Base-by-base conservation (phyloP, 2,329 filamentous ascomycete species). In the Fusarium bactridioides region DNA sequence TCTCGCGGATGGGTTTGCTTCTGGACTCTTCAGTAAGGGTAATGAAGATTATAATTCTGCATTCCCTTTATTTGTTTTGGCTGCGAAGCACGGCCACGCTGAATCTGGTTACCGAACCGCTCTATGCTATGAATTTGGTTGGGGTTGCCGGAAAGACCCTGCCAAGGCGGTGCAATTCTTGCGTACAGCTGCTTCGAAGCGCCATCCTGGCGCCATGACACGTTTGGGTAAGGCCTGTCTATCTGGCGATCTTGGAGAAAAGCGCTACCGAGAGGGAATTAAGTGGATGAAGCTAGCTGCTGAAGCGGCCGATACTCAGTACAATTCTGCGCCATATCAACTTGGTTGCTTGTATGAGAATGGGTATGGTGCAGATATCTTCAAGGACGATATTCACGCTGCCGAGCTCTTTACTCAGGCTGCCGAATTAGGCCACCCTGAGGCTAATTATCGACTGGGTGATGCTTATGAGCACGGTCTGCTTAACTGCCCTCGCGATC, bases 61-160 rank as follows among this genome's bases (percentile, higher is more conserved):
- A 1, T 98, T 98, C 79, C 93, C 94, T 13, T 89, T 98, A 35
- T 99, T 99, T 79, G 88, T 97, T 41, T 90, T 96, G 21, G 96
- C 96, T 13, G 95, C 94, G 77, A 99, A 98, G 84, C 96, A 98
- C 83, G 96, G 96, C 37, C 96, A 99, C 81, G 94, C 96, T 53
- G 96, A 99, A 84, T 96, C 96, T 63, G 95, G 92, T 40, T 99
- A 98, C 82, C 93, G 96, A 61, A 92, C 95, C 58, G 96, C 93
- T 21, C 86, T 99, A 62, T 98, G 95, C 84, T 98, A 98, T 83
- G 96, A 99, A 82, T 98, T 98, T 82, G 96, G 95, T 70, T 99
- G 96, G 96, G 96, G 96, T 44, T 97, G 92, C 78, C 91, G 94
- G 64, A 94, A 94, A 78, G 94, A 98, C 78, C 92, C 93, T 64